Evolutionary conservation across 2,329 filamentous ascomycete genomes (phyloP), one percentile per base, ranked within the genome.

Genomic region (Akanthomyces dipterigenus): DNA sequence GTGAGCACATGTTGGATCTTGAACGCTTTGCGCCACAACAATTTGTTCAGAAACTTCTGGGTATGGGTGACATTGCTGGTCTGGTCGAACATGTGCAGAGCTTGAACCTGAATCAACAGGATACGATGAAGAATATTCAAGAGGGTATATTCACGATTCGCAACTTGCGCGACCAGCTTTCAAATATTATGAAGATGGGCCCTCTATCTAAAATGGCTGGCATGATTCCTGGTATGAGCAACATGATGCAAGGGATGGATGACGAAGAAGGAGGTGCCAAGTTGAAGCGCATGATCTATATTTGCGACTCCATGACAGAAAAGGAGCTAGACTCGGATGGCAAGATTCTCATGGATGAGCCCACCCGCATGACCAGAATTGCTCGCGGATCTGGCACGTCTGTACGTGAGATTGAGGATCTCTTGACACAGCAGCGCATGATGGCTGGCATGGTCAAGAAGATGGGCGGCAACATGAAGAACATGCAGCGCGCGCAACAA

Each of bases 151-250:
- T 98, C 75, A 96, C 95, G 0, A 84, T 99, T 38, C 89, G 95
- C 60, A 95, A 99, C 73, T 82, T 99, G 67, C 87, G 95, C 22
- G 95, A 99, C 72, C 96, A 99, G 72, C 86, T 99, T 14, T 89
- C 89, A 62, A 98, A 98, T 70, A 97, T 99, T 71, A 97, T 98
- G 92, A 99, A 99, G 79, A 98, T 99, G 95, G 95, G 95, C 0
- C 95, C 95, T 0, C 78, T 99, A 1, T 96, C 90, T 20, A 98
- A 99, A 74, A 96, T 99, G 85, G 96, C 93, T 0, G 92, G 93
- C 69, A 99, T 99, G 95, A 98, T 99, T 65, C 95, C 95, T 0
- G 95, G 95, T 31, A 88, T 99, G 75, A 89, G 89, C 67, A 90
- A 89, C 70, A 88, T 98, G 82, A 98, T 97, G 85, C 88, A 91